Base-by-base conservation (phyloP, 192 early-diverging fungal genomes). In the Obelidium mucronatum region DNA sequence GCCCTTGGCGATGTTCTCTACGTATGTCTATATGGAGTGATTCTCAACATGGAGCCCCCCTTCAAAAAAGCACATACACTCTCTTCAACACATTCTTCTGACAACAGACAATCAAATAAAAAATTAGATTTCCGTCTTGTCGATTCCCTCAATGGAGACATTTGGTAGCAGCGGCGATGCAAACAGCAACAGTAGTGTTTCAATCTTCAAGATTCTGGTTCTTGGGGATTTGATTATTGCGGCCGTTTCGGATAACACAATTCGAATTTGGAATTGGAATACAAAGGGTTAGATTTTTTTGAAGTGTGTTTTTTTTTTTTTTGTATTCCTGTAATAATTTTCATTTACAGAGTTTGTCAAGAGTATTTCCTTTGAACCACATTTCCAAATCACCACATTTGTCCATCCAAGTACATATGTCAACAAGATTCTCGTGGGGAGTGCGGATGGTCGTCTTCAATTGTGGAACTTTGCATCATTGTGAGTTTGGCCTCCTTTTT, bases 391-490 rank as follows among this genome's bases (percentile, higher is more conserved):
- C 6, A 92, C 96, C 5, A 70, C 86, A 0, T 74, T 97, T 13
- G 82, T 98, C 51, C 98, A 99, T 71, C 98, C 98, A 30, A 93
- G 90, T 85, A 98, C 98, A 1, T 99, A 98, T 85, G 80, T 99
- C 37, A 98, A 99, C 88, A 99, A 99, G 81, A 85, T 99, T 6
- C 83, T 98, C 3, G 79, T 98, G 19, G 94, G 88, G 31, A 94
- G 93, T 75, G 87, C 85, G 17, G 89, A 98, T 78, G 97, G 96
- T 37, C 79, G 84, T 1, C 86, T 99, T 90, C 93, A 96, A 83
- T 85, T 99, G 68, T 99, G 95, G 95, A 99, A 99, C 81, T 90
- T 98, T 76, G 83, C 84, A 58, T 92, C 88, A 31, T 78, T 85
- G 87, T 86, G 81, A 33, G 71, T 85, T 53, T 15, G 58, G 15